Conservation (phyloP, 257 asterid species). For the Solanum pinnatisectum region DNA sequence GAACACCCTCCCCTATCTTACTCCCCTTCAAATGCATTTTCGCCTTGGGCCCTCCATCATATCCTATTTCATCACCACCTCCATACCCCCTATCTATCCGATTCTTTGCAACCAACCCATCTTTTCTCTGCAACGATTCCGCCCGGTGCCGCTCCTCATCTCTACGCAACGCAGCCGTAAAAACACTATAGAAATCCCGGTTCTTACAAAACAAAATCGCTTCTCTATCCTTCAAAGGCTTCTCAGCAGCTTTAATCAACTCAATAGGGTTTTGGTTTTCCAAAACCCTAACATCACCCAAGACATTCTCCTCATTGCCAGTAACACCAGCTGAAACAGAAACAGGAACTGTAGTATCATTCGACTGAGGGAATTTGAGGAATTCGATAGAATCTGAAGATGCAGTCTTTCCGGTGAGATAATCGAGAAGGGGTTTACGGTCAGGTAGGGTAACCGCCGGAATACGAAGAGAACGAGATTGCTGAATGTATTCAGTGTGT, state of each 20-base stretch:
- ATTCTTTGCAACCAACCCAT: constrained; percentile 79
- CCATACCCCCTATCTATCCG: constrained; percentile 55
- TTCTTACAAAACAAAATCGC: constrained; percentile 56
- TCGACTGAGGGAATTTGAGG: neutral
- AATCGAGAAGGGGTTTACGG: constrained; percentile 75
- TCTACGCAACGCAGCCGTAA: constrained; percentile 58
- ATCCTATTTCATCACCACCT: constrained; percentile 33
- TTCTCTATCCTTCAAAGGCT: constrained; percentile 69
- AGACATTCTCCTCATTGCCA: neutral
- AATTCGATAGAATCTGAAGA: constrained; percentile 62
- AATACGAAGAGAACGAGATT: constrained; percentile 68
- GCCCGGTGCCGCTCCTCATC: constrained; percentile 78
- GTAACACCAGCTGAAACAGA: neutral
- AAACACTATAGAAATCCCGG: constrained; percentile 64
- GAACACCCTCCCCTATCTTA: constrained; percentile 94
- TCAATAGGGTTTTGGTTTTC: constrained; percentile 32
- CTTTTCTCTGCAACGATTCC: constrained; percentile 84
- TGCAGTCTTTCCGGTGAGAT: constrained; percentile 71
- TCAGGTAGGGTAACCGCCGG: constrained; percentile 80
- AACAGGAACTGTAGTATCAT: neutral
- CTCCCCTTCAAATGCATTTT: constrained; percentile 52
- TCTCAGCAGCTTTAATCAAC: constrained; percentile 59
- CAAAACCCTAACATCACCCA: constrained; percentile 9
- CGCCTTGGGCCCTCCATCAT: constrained; percentile 55
- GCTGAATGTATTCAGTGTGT: constrained; percentile 78